Base-by-base conservation (phyloP, 345 rosid species). In the Excoecaria agallocha region DNA sequence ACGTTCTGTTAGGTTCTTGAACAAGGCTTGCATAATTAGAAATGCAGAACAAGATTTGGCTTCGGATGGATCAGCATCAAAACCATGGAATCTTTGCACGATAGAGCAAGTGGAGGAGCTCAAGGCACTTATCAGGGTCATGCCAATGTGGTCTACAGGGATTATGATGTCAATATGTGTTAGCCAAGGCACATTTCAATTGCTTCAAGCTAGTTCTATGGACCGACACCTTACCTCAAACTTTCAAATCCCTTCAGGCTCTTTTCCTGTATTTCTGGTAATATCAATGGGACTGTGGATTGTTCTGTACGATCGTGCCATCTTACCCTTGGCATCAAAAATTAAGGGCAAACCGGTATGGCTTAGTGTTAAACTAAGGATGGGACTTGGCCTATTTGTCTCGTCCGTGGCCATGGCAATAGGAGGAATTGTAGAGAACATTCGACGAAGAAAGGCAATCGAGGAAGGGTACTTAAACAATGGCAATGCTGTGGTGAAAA, bases 41-140 rank as follows among this genome's bases (percentile, higher is more conserved):
- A 74, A 86, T 75, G 80, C 81, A 1, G 56, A 78, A 25, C 65
- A 79, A 72, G 88, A 85, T 60, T 63, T 83, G 52, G 72, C 72
- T 12, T 39, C 51, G 11, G 85, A 84, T 38, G 82, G 80, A 68
- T 71, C 45, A 6, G 77, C 87, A 48, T 37, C 63, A 24, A 73
- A 82, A 57, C 81, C 83, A 3, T 85, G 90, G 92, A 84, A 75
- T 58, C 84, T 85, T n/a, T 90, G 89, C 76, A 85, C 85, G 0
- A 71, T 82, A 3, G 84, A 88, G 67, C 90, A 87, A 85, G 92
- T 87, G 11, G 92, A 88, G 74, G 90, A 85, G 62, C 75, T 90
- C 38, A 90, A 90, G 80, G 80, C 87, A 61, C 73, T 90, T 5
- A 74, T 90, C 46, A 83, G 52, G 43, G 72, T 90, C 37, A 49